A percentile compares a stretch with the other conserved stretches of the same genome.
Evolutionary conservation across 192 early-diverging fungal genomes (phyloP).

Genomic region (Linnemannia schmuckeri): DNA sequence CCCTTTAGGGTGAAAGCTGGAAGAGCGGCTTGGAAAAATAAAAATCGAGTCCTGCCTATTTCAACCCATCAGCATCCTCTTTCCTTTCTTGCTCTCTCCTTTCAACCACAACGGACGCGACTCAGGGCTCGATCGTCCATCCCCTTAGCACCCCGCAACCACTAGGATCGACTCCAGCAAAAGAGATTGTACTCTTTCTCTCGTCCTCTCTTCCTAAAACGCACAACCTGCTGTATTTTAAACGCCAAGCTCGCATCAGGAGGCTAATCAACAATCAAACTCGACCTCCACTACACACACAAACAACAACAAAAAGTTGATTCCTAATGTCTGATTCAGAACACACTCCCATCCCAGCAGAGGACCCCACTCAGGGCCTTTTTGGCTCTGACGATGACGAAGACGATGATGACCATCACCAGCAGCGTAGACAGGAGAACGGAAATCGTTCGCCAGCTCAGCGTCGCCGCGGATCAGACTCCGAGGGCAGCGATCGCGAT

Average conservation of each 20-base stretch:
- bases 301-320: neutral
- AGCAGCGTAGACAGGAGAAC: constrained; percentile 17
- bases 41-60: neutral
- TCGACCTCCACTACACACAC: neutral
- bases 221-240: neutral
- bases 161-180: neutral
- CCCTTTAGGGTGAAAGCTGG: neutral
- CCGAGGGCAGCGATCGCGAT: constrained; percentile 22
- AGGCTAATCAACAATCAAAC: neutral
- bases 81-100: neutral
- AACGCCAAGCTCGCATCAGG: neutral
- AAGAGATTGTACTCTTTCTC: neutral
- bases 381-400: constrained; percentile 55
- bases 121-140: constrained; percentile 4
- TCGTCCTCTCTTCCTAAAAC: neutral
- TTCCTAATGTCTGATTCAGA: constrained; percentile 54
- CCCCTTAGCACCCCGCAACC: neutral
- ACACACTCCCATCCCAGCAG: constrained; percentile 31
- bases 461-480: constrained; percentile 16
- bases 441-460: neutral
- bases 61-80: neutral
- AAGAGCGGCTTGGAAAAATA: constrained; percentile 1
- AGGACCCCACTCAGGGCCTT: constrained; percentile 45
- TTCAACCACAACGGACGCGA: neutral
- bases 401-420: constrained; percentile 30